Evolutionary conservation across 208 protist genomes (phyloP).

Genomic region (Herpetomonas samuelpessoai): DNA sequence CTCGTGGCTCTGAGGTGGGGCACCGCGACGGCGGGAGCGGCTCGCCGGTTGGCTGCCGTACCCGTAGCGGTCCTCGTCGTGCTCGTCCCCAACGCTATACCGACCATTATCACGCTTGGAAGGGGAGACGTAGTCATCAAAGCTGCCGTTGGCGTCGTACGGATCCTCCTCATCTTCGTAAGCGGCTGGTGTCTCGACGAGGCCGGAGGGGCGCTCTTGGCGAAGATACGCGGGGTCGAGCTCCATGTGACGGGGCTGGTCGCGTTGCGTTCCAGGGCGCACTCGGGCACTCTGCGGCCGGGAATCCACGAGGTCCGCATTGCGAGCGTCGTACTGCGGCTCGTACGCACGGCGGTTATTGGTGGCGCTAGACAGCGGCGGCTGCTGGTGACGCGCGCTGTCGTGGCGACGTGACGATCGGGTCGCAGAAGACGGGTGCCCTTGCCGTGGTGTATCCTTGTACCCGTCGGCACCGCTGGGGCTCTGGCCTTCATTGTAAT

Average conservation of each 20-base stretch:
- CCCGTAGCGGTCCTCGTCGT: background rate
- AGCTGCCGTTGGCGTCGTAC: background rate
- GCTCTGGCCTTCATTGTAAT: background rate
- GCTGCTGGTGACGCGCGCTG: no score
- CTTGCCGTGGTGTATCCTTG: background rate
- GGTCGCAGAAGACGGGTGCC: background rate
- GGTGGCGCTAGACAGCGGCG: no score
- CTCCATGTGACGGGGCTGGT: background rate
- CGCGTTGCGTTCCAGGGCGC: no score
- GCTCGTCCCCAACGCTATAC: background rate
- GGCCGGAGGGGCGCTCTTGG: background rate
- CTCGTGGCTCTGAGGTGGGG: background rate
- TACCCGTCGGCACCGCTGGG: background rate
- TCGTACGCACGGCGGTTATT: background rate
- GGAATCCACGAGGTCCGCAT: background rate
- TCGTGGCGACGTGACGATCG: background rate
- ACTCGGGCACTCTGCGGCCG: background rate
- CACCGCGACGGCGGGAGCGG: no score
- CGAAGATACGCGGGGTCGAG: background rate
- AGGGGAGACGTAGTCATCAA: slow-evolving; percentile 1
- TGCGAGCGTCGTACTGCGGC: background rate
- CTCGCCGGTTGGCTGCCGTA: background rate
- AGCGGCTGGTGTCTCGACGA: background rate
- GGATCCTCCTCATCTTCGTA: background rate
- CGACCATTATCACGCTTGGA: background rate